Evolutionary conservation across 78 protist species (phyloP).

Genomic region (Reticulomyxa filosa): DNA sequence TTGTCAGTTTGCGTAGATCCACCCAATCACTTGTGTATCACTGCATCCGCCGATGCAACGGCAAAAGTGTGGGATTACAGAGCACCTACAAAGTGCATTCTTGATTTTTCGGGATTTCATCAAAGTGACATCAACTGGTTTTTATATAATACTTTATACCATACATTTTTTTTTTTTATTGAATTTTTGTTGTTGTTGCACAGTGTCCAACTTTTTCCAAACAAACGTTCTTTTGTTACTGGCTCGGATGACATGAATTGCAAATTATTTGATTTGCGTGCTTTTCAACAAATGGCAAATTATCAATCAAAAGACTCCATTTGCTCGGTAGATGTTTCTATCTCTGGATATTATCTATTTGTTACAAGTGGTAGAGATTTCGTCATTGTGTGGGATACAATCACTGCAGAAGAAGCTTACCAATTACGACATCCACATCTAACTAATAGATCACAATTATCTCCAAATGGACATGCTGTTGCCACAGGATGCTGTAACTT

Average conservation of each 20-base stretch:
- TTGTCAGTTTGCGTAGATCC: conserved; percentile 25
- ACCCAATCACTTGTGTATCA: conserved; percentile 31
- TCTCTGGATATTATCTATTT: conserved; percentile 22
- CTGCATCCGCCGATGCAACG: conserved; percentile 63
- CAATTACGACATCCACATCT: too few species aligned
- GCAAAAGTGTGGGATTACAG: conserved; percentile 81
- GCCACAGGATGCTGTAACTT: too few species aligned
- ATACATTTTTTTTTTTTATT: too few species aligned
- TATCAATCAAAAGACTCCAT: conserved; percentile 48
- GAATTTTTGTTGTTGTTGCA: too few species aligned
- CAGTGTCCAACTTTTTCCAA: conserved; percentile 53
- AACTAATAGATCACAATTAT: too few species aligned
- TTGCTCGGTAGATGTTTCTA: conserved; percentile 67
- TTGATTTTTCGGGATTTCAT: conserved; percentile 79
- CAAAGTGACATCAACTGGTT: conserved; percentile 77
- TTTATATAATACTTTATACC: too few species aligned
- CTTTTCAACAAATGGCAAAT: conserved; percentile 59
- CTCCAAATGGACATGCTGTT: too few species aligned
- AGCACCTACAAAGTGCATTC: conserved; percentile 39
- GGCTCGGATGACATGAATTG: conserved; percentile 86
- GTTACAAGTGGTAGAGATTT: conserved; percentile 64
- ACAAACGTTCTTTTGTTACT: conserved; percentile 29
- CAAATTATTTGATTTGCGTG: conserved; percentile 79
- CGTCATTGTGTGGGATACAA: conserved; percentile 80
- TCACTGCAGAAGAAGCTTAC: too few species aligned